Evolutionary conservation across 2,329 filamentous ascomycete species (phyloP), one percentile per base, ranked within the genome.

Genomic region (Colletotrichum chlorophyti): DNA sequence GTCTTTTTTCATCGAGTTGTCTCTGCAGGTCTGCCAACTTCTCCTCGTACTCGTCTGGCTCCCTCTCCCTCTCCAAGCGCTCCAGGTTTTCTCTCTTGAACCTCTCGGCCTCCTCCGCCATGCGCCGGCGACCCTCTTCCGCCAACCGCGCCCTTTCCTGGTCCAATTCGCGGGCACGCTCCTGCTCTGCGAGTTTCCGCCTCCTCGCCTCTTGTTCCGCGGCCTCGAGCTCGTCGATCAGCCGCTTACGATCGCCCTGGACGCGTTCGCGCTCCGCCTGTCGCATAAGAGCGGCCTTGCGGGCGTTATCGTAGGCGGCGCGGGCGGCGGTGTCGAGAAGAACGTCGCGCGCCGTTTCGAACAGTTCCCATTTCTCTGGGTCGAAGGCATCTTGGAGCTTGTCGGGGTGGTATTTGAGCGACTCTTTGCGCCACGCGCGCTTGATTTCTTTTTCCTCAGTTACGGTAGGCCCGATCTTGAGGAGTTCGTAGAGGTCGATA

Each of bases 361-460:
- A 87, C 1, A 90, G 81, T 73, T 97, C 91, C 79, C 96, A 98
- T 68, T 90, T 91, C 53, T 88, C 87, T 41, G 91, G 82, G 65
- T 95, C 91, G 66, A 89, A 91, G 32, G 82, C 78, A 49, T 84
- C 86, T 63, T 88, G 85, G 53, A 93, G 88, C 76, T 97, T 97
- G 81, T 98, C 94, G 1, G 94, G 94, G 73, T 98, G 94, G 78
- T 93, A 92, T 69, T 91, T 92, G n/a, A 97, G 80, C 4, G 92
- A 92, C 26, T 89, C 88, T 67, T 91, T 91, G 58, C 92, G 86
- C 80, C 94, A 97, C 40, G 91, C 92, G 65, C 90, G 87, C 63
- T 91, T 88, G 67, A 96, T 89, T 62, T 93, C 89, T n/a, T 85
- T 77, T 53, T 89, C 88, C 17, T 82, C 76, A 1, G 88, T 85